Base-by-base conservation (phyloP, 371 early-diverging fungal genomes). In the Cokeromyces recurvatus region DNA sequence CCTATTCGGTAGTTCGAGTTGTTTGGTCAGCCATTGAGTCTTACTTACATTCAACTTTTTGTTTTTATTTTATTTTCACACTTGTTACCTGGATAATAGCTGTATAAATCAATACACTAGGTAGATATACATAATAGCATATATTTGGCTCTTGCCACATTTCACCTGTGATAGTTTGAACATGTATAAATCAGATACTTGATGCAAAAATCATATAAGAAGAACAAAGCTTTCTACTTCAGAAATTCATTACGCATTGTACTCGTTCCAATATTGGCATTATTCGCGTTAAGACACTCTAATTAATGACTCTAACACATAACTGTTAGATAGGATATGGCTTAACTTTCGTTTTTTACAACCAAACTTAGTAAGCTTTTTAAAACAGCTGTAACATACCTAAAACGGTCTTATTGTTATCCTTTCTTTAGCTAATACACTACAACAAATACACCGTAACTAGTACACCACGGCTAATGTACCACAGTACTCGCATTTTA, bases 61-160 rank as follows among this genome's bases (percentile, higher is more conserved):
- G 43, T 43, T 43, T 43, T 43, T 43, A 43, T 24, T 39, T 39
- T 39, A 39, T 39, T 39, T 39, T 39, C 40, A 24, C 40, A 39
- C 40, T 23, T 39, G 22, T 39, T 39, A 24, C 40, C 40, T 39
- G 24, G 22, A 39, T 39, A 24, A 39, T 11, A 43, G 32, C 32
- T 43, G 43, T 43, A 32, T 43, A 43, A 44, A 44, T 44, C 44
- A 44, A 44, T 44, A 34, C n/a, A 44, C 32, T 32, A 34, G 44
- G 44, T 34, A 34, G 32, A 44, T 44, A 44, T 44, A 44, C 44
- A 44, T 44, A 44, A 44, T 44, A 44, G 44, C n/a, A n/a, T n/a
- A n/a, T n/a, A n/a, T n/a, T n/a, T n/a, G 44, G 21, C 35, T 44
- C 44, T 32, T 44, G 34, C 32, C 46, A 25, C 37, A 45, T 45